Evolutionary conservation across 2,329 filamentous ascomycete species (phyloP).

Genomic region (Penicillium sp.): DNA sequence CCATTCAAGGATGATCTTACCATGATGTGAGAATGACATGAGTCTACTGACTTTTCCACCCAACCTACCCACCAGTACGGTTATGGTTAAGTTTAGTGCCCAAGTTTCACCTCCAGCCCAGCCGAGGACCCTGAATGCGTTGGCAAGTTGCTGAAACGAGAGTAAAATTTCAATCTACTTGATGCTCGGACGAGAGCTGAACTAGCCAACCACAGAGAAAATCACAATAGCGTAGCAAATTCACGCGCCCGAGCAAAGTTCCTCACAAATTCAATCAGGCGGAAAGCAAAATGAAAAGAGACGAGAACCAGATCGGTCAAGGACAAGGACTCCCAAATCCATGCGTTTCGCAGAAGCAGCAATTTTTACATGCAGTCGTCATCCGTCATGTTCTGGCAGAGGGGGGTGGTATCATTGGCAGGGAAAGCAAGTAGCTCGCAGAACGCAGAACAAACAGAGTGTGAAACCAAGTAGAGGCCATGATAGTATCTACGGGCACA

Average conservation of each 20-base stretch:
- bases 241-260: not conserved
- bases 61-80: not conserved
- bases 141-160: not conserved
- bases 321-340: constrained; percentile 3
- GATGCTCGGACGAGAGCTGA: not conserved
- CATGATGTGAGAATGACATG: not conserved
- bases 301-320: not conserved
- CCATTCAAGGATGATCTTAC: not conserved
- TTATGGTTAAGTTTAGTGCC: constrained; percentile 7
- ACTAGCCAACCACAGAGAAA: not conserved
- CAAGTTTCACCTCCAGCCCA: not conserved
- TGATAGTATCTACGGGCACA: constrained; percentile 16
- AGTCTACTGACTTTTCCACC: not conserved
- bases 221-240: not conserved
- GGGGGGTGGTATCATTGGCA: constrained; percentile 25
- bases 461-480: not conserved
- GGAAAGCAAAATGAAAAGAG: not conserved
- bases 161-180: not conserved
- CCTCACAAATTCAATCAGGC: not conserved
- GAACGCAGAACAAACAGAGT: not conserved
- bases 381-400: constrained; percentile 12
- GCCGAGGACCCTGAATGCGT: not conserved
- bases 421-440: constrained; percentile 7
- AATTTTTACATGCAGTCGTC: constrained; percentile 15
- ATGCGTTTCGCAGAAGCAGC: constrained; percentile 2